Evolutionary conservation across 208 protist genomes (phyloP).

Genomic region (Acanthamoeba culbertsoni): DNA sequence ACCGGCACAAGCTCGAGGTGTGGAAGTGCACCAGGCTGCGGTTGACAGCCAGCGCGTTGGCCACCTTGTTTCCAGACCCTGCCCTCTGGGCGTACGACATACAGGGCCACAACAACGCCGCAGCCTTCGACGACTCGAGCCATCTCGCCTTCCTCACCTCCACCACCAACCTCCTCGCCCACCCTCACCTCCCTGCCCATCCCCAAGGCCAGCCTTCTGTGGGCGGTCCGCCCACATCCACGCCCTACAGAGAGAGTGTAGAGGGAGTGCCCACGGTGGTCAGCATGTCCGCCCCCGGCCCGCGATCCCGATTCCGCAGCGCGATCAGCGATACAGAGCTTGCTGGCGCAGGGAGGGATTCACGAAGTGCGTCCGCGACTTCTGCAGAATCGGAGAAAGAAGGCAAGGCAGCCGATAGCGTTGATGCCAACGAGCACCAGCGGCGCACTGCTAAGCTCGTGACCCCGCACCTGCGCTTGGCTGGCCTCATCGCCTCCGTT

Average conservation of each 20-base stretch:
- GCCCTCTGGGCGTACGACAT: constrained; percentile 3
- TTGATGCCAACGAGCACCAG: not conserved
- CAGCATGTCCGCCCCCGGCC: not conserved
- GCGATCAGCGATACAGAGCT: too few relatives aligned
- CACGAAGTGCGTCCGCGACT: too few relatives aligned
- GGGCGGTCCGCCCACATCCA: too few relatives aligned
- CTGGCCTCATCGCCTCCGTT: not conserved
- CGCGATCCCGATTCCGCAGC: not conserved
- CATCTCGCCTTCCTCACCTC: constrained; percentile 40
- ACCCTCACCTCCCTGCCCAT: not conserved
- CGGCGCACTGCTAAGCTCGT: not conserved
- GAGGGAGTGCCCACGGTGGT: too few relatives aligned
- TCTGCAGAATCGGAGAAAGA: too few relatives aligned
- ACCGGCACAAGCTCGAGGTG: not conserved
- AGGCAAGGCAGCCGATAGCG: too few relatives aligned
- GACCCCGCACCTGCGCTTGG: not conserved
- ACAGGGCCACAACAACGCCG: not conserved
- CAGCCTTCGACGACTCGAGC: constrained; percentile 25
- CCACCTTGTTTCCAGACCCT: not conserved
- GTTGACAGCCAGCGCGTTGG: not conserved
- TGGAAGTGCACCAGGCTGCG: constrained; percentile 33
- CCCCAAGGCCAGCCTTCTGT: not conserved
- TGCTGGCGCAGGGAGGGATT: too few relatives aligned
- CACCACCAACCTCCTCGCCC: constrained; percentile 19
- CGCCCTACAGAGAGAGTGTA: too few relatives aligned